Conservation (phyloP, 169 alveolate species). For the Plasmodium adleri region DNA sequence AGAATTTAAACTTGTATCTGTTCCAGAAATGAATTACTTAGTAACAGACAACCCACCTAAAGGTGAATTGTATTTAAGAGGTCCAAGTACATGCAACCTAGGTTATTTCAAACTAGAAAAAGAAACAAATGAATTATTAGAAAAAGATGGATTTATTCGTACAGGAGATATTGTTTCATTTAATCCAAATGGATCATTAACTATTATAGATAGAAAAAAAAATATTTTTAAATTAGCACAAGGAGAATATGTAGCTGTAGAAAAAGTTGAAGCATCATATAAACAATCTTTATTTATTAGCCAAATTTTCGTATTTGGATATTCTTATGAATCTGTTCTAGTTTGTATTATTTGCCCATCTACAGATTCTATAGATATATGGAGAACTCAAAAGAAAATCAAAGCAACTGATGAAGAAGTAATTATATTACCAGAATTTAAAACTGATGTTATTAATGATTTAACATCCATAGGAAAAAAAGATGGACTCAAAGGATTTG, state of each 20-base stretch:
- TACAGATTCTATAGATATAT: slow-evolving; percentile 78
- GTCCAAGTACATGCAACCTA: slow-evolving; percentile 85
- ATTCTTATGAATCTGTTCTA: slow-evolving; percentile 76
- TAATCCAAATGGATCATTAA: slow-evolving; percentile 89
- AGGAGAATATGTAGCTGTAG: slow-evolving; percentile 98
- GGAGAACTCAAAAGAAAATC: slow-evolving; percentile 67
- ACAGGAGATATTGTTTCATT: slow-evolving; percentile 95
- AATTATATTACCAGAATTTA: slow-evolving; percentile 51
- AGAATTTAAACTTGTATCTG: slow-evolving; percentile 91
- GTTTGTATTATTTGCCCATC: slow-evolving; percentile 79
- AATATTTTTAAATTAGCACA: slow-evolving; percentile 96
- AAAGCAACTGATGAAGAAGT: slow-evolving; percentile 54
- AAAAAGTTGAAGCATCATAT: slow-evolving; percentile 89
- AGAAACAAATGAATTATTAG: slow-evolving; percentile 88
- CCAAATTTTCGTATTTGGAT: slow-evolving; percentile 85
- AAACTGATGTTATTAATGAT: slow-evolving; percentile 77
- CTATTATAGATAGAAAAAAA: slow-evolving; percentile 95
- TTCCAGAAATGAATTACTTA: slow-evolving; percentile 94
- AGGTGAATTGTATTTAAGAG: slow-evolving; percentile 95
- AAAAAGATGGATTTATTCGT: slow-evolving; percentile 93
- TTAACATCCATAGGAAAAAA: slow-evolving; percentile 77
- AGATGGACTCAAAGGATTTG: slow-evolving; percentile 83
- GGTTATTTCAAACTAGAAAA: slow-evolving; percentile 94
- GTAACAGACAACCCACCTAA: slow-evolving; percentile 90
- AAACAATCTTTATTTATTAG: slow-evolving; percentile 77